Conservation (phyloP, 495 filamentous ascomycete genomes). For the Penicillium samsonianum region DNA sequence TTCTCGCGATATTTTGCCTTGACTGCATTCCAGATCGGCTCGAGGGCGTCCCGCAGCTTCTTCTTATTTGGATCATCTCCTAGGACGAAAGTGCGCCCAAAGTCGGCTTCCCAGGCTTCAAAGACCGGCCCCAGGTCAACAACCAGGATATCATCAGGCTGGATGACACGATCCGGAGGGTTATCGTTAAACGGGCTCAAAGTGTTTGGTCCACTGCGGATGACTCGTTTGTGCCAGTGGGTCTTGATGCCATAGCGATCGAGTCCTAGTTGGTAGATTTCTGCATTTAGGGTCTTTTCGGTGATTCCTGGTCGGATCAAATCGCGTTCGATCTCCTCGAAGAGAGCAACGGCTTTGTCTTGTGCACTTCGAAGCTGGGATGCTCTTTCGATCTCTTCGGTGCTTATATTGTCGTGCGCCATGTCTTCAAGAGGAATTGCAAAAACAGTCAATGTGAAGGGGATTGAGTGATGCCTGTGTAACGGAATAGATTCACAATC, state of each 20-base stretch:
- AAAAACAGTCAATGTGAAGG: not conserved
- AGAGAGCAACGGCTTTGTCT: constrained; percentile 45
- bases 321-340: constrained; percentile 49
- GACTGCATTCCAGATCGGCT: constrained; percentile 44
- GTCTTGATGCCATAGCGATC: constrained; percentile 46
- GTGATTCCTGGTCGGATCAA: constrained; percentile 47
- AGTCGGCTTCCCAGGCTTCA: constrained; percentile 54
- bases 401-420: not conserved
- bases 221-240: constrained; percentile 55
- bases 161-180: constrained; percentile 50
- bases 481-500: not conserved
- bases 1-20: constrained; percentile 36
- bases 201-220: constrained; percentile 53
- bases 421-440: not conserved
- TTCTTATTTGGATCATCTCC: constrained; percentile 48
- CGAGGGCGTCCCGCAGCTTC: constrained; percentile 44
- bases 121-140: constrained; percentile 54
- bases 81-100: constrained; percentile 51
- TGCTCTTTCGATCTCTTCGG: constrained; percentile 34
- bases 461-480: not conserved
- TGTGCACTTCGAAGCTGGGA: constrained; percentile 45
- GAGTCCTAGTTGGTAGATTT: constrained; percentile 48
- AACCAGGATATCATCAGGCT: constrained; percentile 50
- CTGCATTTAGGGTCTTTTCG: constrained; percentile 49
- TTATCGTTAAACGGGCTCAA: constrained; percentile 47